Base-by-base conservation (phyloP, 2,329 filamentous ascomycete genomes). In the Drechslerella dactyloides region DNA sequence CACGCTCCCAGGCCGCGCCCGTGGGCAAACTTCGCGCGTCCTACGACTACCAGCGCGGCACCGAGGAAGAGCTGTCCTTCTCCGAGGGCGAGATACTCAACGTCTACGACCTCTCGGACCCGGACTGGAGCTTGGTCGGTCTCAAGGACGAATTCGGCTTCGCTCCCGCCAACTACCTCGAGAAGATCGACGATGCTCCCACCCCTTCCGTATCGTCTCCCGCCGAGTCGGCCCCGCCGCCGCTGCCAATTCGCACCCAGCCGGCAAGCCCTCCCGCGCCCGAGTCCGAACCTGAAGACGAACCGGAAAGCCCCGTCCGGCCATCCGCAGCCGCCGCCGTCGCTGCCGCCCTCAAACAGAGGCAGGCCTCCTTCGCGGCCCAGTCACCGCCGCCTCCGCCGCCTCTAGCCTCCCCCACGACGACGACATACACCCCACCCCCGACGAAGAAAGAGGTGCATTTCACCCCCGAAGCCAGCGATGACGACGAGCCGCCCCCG, bases 1-100 rank as follows among this genome's bases (percentile, higher is more conserved):
- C 50, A 27, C 50, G 15, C 40, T 69, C 70, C 60, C 75, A 91
- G 87, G 88, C 88, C 68, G 82, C 84, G 76, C 85, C 90, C 23
- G 80, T 86, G 73, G 83, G 86, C 73, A 84, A 88, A 75, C 94
- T 93, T 55, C 92, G 89, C 79, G 91, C 94, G n/a, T 85, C 97
- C n/a, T 99, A 93, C 82, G 94, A 99, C 80, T 99, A 99, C 80
- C 90, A 90, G 56, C 87, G 93, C 76, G 94, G 99, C 82, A 99
- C 94, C 23, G 94, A 99, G 78, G 94, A 99, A 81, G 94, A 99
- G 81, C 84, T 99, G 8, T 97, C 93, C 23, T 97, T 99, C 79
- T 86, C 90, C 54, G 94, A 99, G 82, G 93, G 96, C 78, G 88
- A 89, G 44, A 81, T 86, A 50, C 84, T 99, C 54, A 83, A 90